Percentiles rank a stretch among this genome's conserved stretches.
phyloP scores from a whole-genome alignment of 805 yeast species.

The Sugiyamaella americana region DNA sequence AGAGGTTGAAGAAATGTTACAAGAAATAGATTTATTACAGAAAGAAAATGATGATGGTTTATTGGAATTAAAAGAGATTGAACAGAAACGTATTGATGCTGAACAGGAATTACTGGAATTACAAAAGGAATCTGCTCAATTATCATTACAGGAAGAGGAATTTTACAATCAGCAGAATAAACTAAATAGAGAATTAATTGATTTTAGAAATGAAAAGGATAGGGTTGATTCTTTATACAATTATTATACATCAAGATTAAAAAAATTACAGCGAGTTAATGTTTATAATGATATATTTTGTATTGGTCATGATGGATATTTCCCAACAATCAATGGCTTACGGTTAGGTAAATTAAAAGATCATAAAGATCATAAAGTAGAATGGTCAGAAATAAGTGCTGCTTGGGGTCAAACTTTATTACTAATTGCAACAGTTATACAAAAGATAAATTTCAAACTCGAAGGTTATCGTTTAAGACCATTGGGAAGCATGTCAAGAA shows the following conservation, averaged over 20 bases:
- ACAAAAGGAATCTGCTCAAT: constrained; percentile 28
- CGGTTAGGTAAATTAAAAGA: constrained; percentile 66
- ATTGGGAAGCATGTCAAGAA: constrained; percentile 75
- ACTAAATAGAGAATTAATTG: constrained; percentile 46
- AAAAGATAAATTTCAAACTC: constrained; percentile 50
- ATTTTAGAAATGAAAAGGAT: constrained; percentile 50
- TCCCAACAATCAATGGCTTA: constrained; percentile 82
- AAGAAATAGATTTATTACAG: constrained; percentile 44
- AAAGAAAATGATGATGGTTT: constrained; percentile 31
- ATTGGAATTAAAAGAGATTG: constrained; percentile 34
- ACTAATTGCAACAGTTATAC: constrained; percentile 56
- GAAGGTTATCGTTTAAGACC: constrained; percentile 65
- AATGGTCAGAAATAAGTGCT: constrained; percentile 89
- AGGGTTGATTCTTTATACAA: constrained; percentile 59
- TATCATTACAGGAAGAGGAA: constrained; percentile 42
- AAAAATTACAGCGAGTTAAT: constrained; percentile 65
- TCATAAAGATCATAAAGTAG: constrained; percentile 49
- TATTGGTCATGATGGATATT: constrained; percentile 76
- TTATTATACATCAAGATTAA: constrained; percentile 57
- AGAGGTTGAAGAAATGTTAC: constrained; percentile 42
- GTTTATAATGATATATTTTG: constrained; percentile 78
- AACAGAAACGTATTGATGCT: constrained; percentile 31
- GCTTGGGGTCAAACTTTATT: constrained; percentile 82
- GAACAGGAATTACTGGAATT: constrained; percentile 44
- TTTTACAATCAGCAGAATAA: constrained; percentile 48